Base-by-base conservation (phyloP, 306 rosid species). In the Elaeagnus macrophylla region DNA sequence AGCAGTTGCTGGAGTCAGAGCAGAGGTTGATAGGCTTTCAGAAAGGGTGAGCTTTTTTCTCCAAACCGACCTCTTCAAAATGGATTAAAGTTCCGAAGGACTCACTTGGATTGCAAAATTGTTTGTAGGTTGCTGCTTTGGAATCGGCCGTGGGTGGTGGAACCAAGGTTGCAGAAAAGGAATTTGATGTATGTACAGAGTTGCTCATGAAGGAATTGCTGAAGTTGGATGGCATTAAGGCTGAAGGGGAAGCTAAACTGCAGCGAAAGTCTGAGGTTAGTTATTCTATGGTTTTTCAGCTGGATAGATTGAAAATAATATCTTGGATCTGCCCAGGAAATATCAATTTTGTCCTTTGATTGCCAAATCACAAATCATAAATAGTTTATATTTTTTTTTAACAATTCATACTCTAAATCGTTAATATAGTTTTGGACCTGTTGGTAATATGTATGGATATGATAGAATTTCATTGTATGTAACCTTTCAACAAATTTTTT, bases 231-330 rank as follows among this genome's bases (percentile, higher is more conserved):
- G 55, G 86, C 20, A 86, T 86, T 57, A 68, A 81, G 67, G 97
- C 95, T 61, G 94, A 86, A 59, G 97, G 94, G 43, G 89, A 79
- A 64, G 83, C 84, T 5, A 90, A 77, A 74, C 14, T 81, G 76
- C 94, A 79, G 76, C 78, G 97, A 59, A 90, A 81, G 76, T 77
- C 85, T 0, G 97, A 90, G 97, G 97, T 90, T 79, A 48, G 69
- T 54, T 5, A 50, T 39, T 64, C 48, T 49, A 4, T 13, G 51
- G 36, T 9, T n/a, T 48, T 61, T 35, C 15, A 15, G 39, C 48
- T 48, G n/a, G 37, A 20, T 8, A 10, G 39, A 47, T 46, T 47
- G 36, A 7, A 10, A 45, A 10, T 35, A 5, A 13, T 2, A 44
- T 20, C n/a, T 14, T 25, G 32, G 32, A 5, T 25, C 32, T 25